Base-by-base conservation (phyloP, 2,329 filamentous ascomycete genomes). In the Elsinoe perseae region DNA sequence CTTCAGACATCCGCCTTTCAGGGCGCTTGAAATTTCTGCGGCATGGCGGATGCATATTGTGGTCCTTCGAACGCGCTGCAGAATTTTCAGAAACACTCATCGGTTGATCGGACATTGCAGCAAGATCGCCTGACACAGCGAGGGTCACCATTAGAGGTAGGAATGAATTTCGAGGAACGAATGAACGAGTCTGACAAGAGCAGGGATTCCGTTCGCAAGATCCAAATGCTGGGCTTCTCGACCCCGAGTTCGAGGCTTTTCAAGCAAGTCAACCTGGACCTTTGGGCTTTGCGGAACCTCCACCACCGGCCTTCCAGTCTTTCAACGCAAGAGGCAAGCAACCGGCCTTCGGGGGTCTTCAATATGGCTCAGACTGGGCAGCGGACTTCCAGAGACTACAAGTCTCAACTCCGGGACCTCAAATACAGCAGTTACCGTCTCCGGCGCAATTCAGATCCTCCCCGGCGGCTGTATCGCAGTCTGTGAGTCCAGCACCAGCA, bases 31-130 rank as follows among this genome's bases (percentile, higher is more conserved):
- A 25, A 9, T 42, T 4, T 23, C 16, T 16, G 36, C 65, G 73
- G 61, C 63, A 87, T 87, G 84, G 76, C 80, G 54, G 83, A 87
- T 65, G 77, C 80, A 63, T 74, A 87, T 56, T 91, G 87, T 68
- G 86, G 87, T 58, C 85, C 86, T 16, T 87, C 86, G 10, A 89
- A 87, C 70, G 79, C 85, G 60, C 79, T 88, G 54, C 86, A 89
- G 70, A 84, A 80, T 65, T 82, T 90, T 67, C 80, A 85, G 64
- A 83, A 85, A 64, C 86, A 89, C 69, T 74, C 81, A 9, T 77
- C 84, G 50, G 77, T 81, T 60, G 85, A 90, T 67, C 77, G 84
- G 56, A 83, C 83, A 8, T 75, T 86, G 50, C 86, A 90, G 66
- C 87, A 89, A 69, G 87, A 90, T 70, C 83, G 85, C 53, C 65